Evolutionary conservation across 1,284 basidiomycete genomes (phyloP).

Genomic region (Athelia sp.): DNA sequence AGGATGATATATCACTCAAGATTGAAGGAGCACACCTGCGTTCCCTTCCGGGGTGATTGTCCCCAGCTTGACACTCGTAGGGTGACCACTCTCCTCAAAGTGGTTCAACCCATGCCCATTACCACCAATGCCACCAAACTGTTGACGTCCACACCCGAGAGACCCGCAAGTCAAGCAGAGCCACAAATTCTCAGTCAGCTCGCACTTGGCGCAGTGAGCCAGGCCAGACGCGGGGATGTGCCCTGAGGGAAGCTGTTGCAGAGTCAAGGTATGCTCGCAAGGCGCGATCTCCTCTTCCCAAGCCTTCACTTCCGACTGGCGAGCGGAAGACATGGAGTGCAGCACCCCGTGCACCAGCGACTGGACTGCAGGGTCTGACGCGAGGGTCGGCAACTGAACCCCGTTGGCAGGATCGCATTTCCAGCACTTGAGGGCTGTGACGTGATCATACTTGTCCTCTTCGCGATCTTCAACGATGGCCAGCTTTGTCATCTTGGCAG

Average conservation of each 20-base stretch:
- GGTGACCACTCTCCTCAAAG: slow-evolving; percentile 73
- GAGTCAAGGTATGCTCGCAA: slow-evolving; percentile 83
- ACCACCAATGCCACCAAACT: slow-evolving; percentile 83
- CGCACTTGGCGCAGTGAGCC: slow-evolving; percentile 74
- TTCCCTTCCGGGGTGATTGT: slow-evolving; percentile 95
- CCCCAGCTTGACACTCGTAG: slow-evolving; percentile 90
- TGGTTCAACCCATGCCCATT: slow-evolving; percentile 91
- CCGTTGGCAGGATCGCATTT: slow-evolving; percentile 57
- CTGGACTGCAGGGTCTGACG: slow-evolving; percentile 35
- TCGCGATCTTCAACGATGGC: slow-evolving; percentile 84
- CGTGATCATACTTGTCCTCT: slow-evolving; percentile 82
- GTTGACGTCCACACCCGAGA: slow-evolving; percentile 89
- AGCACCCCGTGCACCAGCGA: slow-evolving; percentile 70
- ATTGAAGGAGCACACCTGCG: slow-evolving; percentile 54
- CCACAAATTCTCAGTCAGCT: slow-evolving; percentile 90
- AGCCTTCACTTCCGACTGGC: slow-evolving; percentile 91
- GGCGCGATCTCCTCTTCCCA: slow-evolving; percentile 94
- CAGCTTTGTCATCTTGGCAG: slow-evolving; percentile 83
- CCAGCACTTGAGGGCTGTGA: slow-evolving; percentile 74
- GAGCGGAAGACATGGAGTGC: slow-evolving; percentile 81
- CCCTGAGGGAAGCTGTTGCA: slow-evolving; percentile 61
- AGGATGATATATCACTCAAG: background rate
- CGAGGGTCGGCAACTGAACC: slow-evolving; percentile 32
- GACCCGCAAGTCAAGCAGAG: slow-evolving; percentile 92
- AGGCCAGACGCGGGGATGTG: slow-evolving; percentile 59